Base-by-base conservation (phyloP, 2,329 filamentous ascomycete genomes). In the Teratosphaeria viscida region DNA sequence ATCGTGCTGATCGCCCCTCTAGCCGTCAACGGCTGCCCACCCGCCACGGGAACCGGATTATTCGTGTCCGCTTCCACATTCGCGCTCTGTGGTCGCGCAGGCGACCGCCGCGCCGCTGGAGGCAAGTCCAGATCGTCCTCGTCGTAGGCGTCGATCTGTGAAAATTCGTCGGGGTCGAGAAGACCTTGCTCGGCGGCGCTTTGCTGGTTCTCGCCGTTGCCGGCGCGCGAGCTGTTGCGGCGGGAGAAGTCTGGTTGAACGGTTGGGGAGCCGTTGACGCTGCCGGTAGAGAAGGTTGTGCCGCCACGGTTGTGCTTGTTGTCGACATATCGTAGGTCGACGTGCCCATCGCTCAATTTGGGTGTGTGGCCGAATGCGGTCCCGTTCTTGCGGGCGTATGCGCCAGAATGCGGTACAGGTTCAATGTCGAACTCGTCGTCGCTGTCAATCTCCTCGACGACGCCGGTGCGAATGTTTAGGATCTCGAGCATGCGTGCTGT, bases 401-500 rank as follows among this genome's bases (percentile, higher is more conserved):
- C 85, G 11, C 87, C 87, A 19, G 83, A 83, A 57, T 88, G 85
- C 12, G 80, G 80, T 23, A 80, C 75, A 12, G 79, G 76, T 73
- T 96, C 94, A 62, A 96, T 99, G 72, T 99, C 94, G 68, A 99
- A 99, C 73, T 99, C 94, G 71, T 99, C 94, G 71, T 99, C 94
- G 53, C 90, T 96, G 72, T 99, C 94, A 53, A 95, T 89, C 72
- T 99, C 94, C 68, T 99, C 94, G 0, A 96, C 89, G 0, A 99
- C 92, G 0, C 94, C 94, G 0, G 92, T 99, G 59, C 90, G 85
- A 62, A 99, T 99, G n/a, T 91, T 89, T 16, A 97, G 78, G 58
- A 99, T 99, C 73, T 99, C 94, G 19, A 99, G 80, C 94, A 99
- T 99, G 59, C 92, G 87, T 12, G 92, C 92, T 0, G 94, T 99